Evolutionary conservation across 768 basidiomycete species (phyloP).

Genomic region (Myochromella boudieri): DNA sequence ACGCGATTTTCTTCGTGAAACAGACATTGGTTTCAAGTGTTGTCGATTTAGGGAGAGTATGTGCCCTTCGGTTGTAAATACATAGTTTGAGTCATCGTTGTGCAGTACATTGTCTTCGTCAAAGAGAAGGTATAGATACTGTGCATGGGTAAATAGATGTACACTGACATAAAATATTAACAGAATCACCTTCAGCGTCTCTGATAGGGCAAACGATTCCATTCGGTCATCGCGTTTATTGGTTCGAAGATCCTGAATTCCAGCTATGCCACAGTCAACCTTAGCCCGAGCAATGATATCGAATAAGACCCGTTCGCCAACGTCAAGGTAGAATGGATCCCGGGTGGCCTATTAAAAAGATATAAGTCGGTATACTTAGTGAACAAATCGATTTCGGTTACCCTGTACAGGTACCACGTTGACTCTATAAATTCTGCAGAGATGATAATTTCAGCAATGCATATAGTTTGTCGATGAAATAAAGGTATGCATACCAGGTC

Average conservation of each 20-base stretch:
- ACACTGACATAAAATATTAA: neutral
- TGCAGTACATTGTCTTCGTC: constrained; percentile 81
- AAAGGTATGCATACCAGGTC: constrained; percentile 64
- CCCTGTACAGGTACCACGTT: constrained; percentile 93
- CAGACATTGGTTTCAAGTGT: constrained; percentile 56
- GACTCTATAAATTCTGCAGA: constrained; percentile 86
- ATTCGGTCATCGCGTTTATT: constrained; percentile 88
- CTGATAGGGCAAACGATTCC: constrained; percentile 95
- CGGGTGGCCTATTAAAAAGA: constrained; percentile 79
- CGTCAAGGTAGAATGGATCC: constrained; percentile 90
- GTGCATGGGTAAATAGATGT: neutral
- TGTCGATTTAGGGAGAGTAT: constrained; percentile 64
- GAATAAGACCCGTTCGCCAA: constrained; percentile 80
- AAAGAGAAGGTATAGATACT: constrained; percentile 94
- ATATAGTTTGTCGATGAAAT: too few species aligned
- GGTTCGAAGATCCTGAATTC: constrained; percentile 75
- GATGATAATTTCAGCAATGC: too few species aligned
- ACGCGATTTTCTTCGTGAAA: constrained; percentile 59
- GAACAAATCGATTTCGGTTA: constrained; percentile 30
- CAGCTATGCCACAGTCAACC: constrained; percentile 84
- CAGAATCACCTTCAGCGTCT: constrained; percentile 76
- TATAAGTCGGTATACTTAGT: constrained; percentile 6
- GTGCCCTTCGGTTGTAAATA: constrained; percentile 97
- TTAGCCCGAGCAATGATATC: constrained; percentile 76
- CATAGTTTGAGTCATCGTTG: constrained; percentile 77